Evolutionary conservation across 495 filamentous ascomycete genomes (phyloP).

Genomic region (Xylaria flabelliformis): DNA sequence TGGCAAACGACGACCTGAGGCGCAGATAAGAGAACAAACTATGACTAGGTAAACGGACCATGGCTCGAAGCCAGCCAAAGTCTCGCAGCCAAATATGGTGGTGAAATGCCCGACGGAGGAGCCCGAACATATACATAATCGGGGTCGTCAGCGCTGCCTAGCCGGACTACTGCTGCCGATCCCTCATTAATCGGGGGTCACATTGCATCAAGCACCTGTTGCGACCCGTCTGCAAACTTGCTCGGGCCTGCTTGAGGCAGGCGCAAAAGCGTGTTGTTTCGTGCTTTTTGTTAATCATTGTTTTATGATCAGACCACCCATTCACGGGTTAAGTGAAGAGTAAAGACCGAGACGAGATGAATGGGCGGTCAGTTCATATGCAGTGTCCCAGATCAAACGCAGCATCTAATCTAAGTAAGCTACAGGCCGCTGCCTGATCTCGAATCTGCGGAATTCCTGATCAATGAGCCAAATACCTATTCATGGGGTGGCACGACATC

Average conservation of each 20-base stretch:
- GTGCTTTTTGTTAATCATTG: constrained; percentile 10
- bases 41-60: not conserved
- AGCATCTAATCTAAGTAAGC: constrained; percentile 5
- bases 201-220: constrained; percentile 10
- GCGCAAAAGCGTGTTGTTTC: constrained; percentile 5
- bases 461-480: constrained; percentile 20
- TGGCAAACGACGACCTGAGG: not conserved
- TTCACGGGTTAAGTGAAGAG: not conserved
- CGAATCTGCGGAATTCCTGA: constrained; percentile 24
- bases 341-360: constrained; percentile 12
- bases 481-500: constrained; percentile 23
- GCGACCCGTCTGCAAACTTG: constrained; percentile 19
- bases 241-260: constrained; percentile 10
- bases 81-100: not conserved
- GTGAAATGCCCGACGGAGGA: constrained; percentile 4
- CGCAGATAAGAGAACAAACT: not conserved
- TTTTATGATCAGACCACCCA: constrained; percentile 2
- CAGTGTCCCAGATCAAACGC: not conserved
- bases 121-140: not conserved
- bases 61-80: not conserved
- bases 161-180: constrained; percentile 7
- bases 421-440: constrained; percentile 6
- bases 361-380: not conserved
- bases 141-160: constrained; percentile 10
- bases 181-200: constrained; percentile 17